Conservation (phyloP, 164 flowering plant species). For the Kalanchoe fedtschenkoi region DNA sequence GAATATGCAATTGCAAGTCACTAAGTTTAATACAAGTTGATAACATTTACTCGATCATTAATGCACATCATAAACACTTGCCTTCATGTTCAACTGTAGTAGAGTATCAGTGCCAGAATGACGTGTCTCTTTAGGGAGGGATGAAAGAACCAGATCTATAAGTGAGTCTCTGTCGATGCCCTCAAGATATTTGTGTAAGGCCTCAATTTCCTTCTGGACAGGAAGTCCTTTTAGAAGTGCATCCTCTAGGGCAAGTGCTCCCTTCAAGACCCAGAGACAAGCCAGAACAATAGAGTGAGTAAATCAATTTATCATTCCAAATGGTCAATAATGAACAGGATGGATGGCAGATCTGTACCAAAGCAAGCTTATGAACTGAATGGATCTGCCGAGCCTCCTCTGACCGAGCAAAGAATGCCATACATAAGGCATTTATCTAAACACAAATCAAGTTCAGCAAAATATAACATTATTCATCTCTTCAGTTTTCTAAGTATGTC, state of each 20-base stretch:
- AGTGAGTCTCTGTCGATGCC: constrained; percentile 67
- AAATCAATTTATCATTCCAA: constrained; percentile 17
- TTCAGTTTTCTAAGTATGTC: background rate
- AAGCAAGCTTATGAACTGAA: constrained; percentile 81
- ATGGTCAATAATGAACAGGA: constrained; percentile 30
- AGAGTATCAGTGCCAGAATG: constrained; percentile 54
- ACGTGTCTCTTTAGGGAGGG: constrained; percentile 75
- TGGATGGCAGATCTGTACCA: constrained; percentile 33
- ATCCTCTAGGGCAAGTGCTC: constrained; percentile 86
- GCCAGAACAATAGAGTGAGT: background rate
- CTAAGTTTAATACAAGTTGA: background rate
- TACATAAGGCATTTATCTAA: constrained; percentile 85
- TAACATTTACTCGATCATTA: background rate
- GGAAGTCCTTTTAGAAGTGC: constrained; percentile 83
- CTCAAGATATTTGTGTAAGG: constrained; percentile 47
- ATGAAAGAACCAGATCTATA: constrained; percentile 65
- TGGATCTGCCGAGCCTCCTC: constrained; percentile 89
- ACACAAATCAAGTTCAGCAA: constrained; percentile 9
- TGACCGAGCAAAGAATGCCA: constrained; percentile 93
- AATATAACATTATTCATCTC: background rate
- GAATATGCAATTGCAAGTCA: background rate
- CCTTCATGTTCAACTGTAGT: constrained; percentile 73
- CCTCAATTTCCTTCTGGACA: constrained; percentile 59
- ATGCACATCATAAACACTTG: constrained; percentile 16
- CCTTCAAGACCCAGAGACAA: constrained; percentile 32